phyloP scores from a whole-genome alignment of 192 early-diverging fungal genomes.

The Backusella australiensis region DNA sequence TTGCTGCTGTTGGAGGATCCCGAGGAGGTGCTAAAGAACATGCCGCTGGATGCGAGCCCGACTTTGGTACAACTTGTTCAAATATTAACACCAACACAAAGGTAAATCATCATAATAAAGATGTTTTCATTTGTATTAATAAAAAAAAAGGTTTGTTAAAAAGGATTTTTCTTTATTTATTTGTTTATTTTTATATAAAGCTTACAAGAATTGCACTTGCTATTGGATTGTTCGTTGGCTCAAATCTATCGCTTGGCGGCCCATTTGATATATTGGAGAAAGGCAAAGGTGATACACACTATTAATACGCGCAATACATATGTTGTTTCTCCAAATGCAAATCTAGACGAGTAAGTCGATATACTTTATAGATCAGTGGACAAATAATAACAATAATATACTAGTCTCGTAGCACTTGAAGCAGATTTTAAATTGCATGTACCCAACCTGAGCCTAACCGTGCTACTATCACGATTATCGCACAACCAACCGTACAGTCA shows the following conservation, averaged over 20 bases:
- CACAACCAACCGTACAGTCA: constrained; percentile 54
- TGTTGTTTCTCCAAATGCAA: constrained; percentile 65
- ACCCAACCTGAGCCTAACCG: constrained; percentile 54
- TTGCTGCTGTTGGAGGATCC: constrained; percentile 82
- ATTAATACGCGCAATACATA: constrained; percentile 78
- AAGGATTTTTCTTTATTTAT: neutral
- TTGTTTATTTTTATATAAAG: constrained; percentile 32
- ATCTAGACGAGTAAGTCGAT: constrained; percentile 51
- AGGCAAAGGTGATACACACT: constrained; percentile 87
- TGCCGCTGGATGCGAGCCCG: constrained; percentile 80
- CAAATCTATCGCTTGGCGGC: constrained; percentile 89
- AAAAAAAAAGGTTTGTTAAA: neutral
- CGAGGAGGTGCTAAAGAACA: constrained; percentile 71
- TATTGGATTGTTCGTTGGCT: constrained; percentile 89
- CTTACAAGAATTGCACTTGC: constrained; percentile 76
- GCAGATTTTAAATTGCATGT: constrained; percentile 59
- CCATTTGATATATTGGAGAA: constrained; percentile 92
- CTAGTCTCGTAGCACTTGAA: constrained; percentile 33
- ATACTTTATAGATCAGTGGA: neutral
- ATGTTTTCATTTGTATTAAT: neutral
- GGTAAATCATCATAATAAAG: constrained; percentile 35
- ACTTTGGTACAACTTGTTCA: constrained; percentile 89
- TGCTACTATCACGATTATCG: constrained; percentile 54
- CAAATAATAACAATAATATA: neutral
- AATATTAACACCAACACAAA: constrained; percentile 79